Evolutionary conservation across 176 grass and related monocot species (phyloP).

Genomic region (Cenchrus purpureus): DNA sequence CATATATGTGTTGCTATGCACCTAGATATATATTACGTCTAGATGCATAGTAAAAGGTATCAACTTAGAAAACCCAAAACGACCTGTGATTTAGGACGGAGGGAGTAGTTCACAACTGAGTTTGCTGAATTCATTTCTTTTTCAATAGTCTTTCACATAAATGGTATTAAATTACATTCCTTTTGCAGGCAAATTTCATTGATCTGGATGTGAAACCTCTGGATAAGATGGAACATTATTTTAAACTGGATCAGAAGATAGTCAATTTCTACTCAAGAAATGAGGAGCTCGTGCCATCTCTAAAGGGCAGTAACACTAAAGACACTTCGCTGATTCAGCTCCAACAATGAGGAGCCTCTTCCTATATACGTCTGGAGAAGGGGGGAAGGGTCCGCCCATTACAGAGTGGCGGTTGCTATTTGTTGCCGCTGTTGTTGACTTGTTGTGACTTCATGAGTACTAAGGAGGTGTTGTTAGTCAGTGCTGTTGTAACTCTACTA

Average conservation of each 20-base stretch:
- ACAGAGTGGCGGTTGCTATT: not conserved
- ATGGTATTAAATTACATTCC: slow-evolving; percentile 11
- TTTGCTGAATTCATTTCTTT: not conserved
- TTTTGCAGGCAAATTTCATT: slow-evolving; percentile 68
- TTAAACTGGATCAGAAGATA: slow-evolving; percentile 76
- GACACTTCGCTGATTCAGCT: slow-evolving; percentile 11
- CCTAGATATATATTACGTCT: too few relatives aligned
- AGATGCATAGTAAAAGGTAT: too few relatives aligned
- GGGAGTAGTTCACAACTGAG: not conserved
- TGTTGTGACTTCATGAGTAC: slow-evolving; percentile 33
- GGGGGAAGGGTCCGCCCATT: not conserved
- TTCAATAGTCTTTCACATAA: not conserved
- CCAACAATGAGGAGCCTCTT: slow-evolving; percentile 17
- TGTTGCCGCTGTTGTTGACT: not conserved
- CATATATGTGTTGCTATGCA: too few relatives aligned
- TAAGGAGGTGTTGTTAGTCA: not conserved
- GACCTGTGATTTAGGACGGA: too few relatives aligned
- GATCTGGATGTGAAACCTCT: slow-evolving; percentile 93
- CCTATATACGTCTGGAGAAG: slow-evolving; percentile 1
- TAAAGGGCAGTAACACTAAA: not conserved
- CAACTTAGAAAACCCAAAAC: too few relatives aligned
- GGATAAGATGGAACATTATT: slow-evolving; percentile 75
- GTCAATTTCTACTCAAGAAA: slow-evolving; percentile 72
- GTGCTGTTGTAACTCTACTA: slow-evolving; percentile 11
- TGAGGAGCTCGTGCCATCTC: slow-evolving; percentile 1